Evolutionary conservation across 768 basidiomycete genomes (phyloP), one percentile per base, ranked within the genome.

Genomic region (Neoboletus magnificus): DNA sequence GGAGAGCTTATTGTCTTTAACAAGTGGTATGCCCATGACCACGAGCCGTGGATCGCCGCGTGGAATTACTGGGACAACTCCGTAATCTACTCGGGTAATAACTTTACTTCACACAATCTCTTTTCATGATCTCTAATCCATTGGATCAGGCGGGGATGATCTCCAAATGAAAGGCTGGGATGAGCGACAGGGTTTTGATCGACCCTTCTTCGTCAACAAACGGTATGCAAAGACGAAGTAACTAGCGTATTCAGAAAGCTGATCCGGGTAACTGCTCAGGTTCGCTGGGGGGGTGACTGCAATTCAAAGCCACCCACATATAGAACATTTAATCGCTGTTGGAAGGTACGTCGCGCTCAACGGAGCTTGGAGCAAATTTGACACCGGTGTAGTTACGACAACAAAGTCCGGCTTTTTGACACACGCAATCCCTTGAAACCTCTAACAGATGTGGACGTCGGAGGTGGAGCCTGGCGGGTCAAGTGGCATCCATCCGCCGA

Each of bases 401-500:
- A 80, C 58, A 82, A 76, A 9, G 83, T 99, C 16, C 82, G 83
- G 2, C 71, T 98, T 5, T 97, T 93, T 68, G 97, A 98, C 71
- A 77, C 76, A 0, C 86, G 96, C 5, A 87, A 85, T 46, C 82
- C 82, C 5, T 66, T 77, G 5, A 67, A 67, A 4, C 83, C 91
- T 1, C 60, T 98, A 13, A 66, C 73, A 1, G 73, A 79, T 47
- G 81, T 80, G 25, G 79, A 87, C 54, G 85, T 92, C 3, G 93
- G 92, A 12, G 97, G 97, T 13, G 97, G 97, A 3, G 90, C 85
- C 12, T 99, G 97, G 97, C 82, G 97, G 18, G 85, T 93, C 55
- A 94, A 96, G 70, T 99, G 94, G 93, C 93, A 98, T 71, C 93
- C 95, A 8, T 81, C 80, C 5, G 59, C 77, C 2, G 61, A 66